Conservation (phyloP, 139 green algal species). For the Chlorella vulgaris region DNA sequence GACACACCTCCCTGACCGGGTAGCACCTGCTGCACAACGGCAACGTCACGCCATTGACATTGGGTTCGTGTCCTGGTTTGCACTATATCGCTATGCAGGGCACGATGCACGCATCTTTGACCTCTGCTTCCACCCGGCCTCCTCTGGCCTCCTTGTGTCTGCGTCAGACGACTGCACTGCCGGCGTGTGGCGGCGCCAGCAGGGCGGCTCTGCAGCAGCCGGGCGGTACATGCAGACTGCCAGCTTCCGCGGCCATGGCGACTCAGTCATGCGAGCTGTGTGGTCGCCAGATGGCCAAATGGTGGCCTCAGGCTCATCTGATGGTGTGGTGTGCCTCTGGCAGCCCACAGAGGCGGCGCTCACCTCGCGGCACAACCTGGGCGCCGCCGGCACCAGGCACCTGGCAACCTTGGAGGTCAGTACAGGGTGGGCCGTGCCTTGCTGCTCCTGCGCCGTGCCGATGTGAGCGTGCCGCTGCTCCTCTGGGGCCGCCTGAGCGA, state of each 20-base stretch:
- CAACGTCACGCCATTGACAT: no score
- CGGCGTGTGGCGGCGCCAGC: conserved; percentile 13
- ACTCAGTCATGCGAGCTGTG: conserved; percentile 17
- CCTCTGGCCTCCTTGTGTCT: conserved; percentile 1
- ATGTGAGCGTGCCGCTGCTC: no score
- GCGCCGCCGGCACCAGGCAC: background rate
- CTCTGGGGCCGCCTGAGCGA: no score
- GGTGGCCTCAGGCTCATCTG: conserved; percentile 19
- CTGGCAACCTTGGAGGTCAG: conserved; percentile 1
- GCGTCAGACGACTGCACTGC: conserved; percentile 26
- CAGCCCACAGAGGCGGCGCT: conserved; percentile 3
- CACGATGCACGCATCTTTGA: conserved; percentile 21
- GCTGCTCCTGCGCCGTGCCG: no score
- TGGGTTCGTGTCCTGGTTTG: no score
- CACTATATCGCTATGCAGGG: background rate
- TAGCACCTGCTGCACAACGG: background rate
- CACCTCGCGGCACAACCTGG: conserved; percentile 7
- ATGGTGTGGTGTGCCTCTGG: conserved; percentile 28
- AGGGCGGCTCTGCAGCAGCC: background rate
- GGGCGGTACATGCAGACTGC: conserved; percentile 29
- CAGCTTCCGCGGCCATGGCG: background rate
- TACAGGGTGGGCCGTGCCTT: background rate
- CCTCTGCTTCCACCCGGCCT: conserved; percentile 19
- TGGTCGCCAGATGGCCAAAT: conserved; percentile 21
- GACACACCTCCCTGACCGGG: no score